phyloP scores from a whole-genome alignment of 768 basidiomycete genomes.

The Fibroporia radiculosa region DNA sequence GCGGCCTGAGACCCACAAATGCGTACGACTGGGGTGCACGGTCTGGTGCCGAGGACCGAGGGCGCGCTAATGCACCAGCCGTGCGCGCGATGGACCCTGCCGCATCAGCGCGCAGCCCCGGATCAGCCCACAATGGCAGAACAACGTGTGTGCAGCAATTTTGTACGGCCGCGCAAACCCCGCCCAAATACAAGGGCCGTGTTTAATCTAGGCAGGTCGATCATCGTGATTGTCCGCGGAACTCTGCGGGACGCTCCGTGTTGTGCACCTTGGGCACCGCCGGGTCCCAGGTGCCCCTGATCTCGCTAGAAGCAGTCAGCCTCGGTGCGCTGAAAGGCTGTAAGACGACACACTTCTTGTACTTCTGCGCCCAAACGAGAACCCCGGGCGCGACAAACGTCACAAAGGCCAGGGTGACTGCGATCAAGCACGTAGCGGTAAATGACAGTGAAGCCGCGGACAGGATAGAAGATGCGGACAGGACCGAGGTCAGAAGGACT shows the following conservation, averaged over 20 bases:
- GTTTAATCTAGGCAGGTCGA: not conserved
- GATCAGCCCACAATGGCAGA: too few species aligned
- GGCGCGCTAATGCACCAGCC: too few species aligned
- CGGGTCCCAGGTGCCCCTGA: slow-evolving; percentile 87
- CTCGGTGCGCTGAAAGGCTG: not conserved
- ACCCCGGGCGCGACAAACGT: slow-evolving; percentile 69
- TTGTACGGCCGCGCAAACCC: not conserved
- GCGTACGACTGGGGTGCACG: too few species aligned
- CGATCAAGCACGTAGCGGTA: slow-evolving; percentile 46
- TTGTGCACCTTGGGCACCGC: slow-evolving; percentile 48
- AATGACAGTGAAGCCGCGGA: slow-evolving; percentile 48
- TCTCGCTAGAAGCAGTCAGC: slow-evolving; percentile 45
- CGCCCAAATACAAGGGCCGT: not conserved
- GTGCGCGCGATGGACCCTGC: too few species aligned
- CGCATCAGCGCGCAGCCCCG: too few species aligned
- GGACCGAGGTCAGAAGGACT: slow-evolving; percentile 41
- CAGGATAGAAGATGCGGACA: slow-evolving; percentile 42
- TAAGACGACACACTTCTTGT: slow-evolving; percentile 67
- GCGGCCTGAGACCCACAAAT: too few species aligned
- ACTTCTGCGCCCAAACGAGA: slow-evolving; percentile 79
- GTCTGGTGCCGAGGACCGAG: too few species aligned
- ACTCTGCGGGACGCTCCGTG: not conserved
- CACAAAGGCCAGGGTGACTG: slow-evolving; percentile 42
- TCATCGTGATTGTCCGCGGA: not conserved
- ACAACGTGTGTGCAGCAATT: too few species aligned